phyloP scores from a whole-genome alignment of 371 early-diverging fungal species.

The Basidiobolus heterosporus region DNA sequence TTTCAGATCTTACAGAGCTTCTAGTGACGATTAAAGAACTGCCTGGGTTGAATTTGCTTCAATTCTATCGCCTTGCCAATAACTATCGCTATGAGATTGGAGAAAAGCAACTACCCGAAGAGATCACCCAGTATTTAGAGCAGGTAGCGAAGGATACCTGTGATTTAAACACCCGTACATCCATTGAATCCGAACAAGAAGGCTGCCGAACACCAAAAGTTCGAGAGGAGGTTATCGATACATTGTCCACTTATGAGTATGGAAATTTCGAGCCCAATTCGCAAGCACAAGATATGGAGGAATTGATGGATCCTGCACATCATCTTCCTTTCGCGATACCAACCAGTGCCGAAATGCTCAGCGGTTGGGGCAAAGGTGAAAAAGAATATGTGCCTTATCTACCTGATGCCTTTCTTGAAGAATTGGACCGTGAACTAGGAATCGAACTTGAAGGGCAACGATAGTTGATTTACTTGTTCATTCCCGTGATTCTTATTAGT shows the following conservation, averaged over 20 bases:
- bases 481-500: no score
- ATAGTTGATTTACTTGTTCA: no score
- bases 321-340: constrained; percentile 35
- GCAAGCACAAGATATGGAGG: constrained; percentile 20
- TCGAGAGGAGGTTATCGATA: neutral
- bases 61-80: constrained; percentile 47
- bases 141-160: constrained; percentile 43
- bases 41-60: constrained; percentile 45
- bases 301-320: constrained; percentile 25
- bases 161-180: constrained; percentile 24
- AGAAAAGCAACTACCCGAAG: constrained; percentile 47
- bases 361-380: constrained; percentile 11
- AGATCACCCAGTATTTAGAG: constrained; percentile 50
- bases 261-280: constrained; percentile 8
- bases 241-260: neutral
- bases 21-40: constrained; percentile 49
- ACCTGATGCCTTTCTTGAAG: constrained; percentile 30
- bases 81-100: constrained; percentile 74
- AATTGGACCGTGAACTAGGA: constrained; percentile 14
- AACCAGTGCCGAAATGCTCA: constrained; percentile 11
- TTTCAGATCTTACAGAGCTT: constrained; percentile 45
- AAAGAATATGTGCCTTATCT: constrained; percentile 22
- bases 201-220: constrained; percentile 8
- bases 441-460: no score
- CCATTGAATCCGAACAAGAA: constrained; percentile 16